Percentiles rank a stretch among this genome's conserved stretches.
These are phyloP conservation scores for Chrysanthemum seticuspe DNA, from an alignment of 129 eudicot species.

Conservation along the genomic window DNA sequence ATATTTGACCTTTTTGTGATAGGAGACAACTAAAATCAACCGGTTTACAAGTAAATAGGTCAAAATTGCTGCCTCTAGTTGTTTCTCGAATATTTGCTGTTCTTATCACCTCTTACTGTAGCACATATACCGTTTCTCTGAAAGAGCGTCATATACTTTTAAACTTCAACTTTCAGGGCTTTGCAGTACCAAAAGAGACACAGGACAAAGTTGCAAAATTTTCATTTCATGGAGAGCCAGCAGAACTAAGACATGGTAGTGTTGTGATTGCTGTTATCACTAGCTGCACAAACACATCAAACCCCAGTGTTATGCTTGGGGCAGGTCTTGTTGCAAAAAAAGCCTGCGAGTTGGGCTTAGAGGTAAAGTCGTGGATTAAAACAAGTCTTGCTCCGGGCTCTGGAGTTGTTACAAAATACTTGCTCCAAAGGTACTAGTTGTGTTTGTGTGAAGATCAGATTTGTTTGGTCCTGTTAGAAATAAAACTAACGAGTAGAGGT, in stretches of 20 bases:
- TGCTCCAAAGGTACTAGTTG: conserved; percentile 58
- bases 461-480: not conserved
- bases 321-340: conserved; percentile 98
- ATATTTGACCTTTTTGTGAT: too few relatives aligned
- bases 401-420: conserved; percentile 86
- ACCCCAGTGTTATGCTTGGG: conserved; percentile 99
- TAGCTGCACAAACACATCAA: conserved; percentile 97
- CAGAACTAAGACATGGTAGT: conserved; percentile 90
- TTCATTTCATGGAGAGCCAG: conserved; percentile 76
- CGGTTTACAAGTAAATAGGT: too few relatives aligned
- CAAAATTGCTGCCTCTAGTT: too few relatives aligned
- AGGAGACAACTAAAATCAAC: too few relatives aligned
- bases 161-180: conserved; percentile 55
- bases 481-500: conserved; percentile 1
- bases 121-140: not conserved
- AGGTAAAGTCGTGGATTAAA: conserved; percentile 92
- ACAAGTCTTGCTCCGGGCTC: conserved; percentile 95
- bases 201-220: conserved; percentile 83
- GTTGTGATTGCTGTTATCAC: conserved; percentile 97
- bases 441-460: not conserved
- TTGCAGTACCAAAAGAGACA: conserved; percentile 84
- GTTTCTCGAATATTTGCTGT: too few relatives aligned
- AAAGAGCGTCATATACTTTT: too few relatives aligned
- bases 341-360: conserved; percentile 86
- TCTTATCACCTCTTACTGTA: conserved; percentile 1